Conservation (phyloP, 768 basidiomycete genomes). For the Suillus fuscotomentosus region DNA sequence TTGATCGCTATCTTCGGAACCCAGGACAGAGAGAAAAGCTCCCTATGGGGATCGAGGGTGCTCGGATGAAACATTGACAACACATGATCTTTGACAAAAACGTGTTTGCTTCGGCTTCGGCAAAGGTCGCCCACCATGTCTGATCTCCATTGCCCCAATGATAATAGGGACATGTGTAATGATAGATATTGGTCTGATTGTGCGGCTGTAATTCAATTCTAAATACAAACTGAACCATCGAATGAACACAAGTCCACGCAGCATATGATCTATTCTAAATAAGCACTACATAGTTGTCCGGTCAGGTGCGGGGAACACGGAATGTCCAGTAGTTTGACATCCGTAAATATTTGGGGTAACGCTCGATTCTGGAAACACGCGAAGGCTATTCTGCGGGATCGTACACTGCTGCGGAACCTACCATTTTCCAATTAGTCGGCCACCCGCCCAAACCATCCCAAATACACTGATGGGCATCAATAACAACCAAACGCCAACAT, state of each 20-base stretch:
- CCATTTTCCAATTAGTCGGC: conserved; percentile 53
- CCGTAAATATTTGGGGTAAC: no score
- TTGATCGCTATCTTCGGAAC: not conserved
- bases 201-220: not conserved
- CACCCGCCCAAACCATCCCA: conserved; percentile 56
- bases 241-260: not conserved
- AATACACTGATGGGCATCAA: conserved; percentile 59
- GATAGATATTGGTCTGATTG: not conserved
- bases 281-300: not conserved
- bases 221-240: not conserved
- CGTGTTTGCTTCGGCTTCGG: not conserved
- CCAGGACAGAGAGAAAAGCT: not conserved
- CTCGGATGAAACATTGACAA: not conserved
- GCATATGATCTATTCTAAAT: not conserved
- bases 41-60: not conserved
- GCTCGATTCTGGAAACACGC: not conserved
- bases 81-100: not conserved
- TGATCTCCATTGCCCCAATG: not conserved
- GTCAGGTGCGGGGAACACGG: not conserved
- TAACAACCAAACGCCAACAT: conserved; percentile 78
- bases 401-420: conserved; percentile 22
- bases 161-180: not conserved
- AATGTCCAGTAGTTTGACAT: not conserved
- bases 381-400: not conserved
- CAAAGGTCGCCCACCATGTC: no score